phyloP scores from a whole-genome alignment of 495 filamentous ascomycete genomes.

The Astrocystis sublimbata region DNA sequence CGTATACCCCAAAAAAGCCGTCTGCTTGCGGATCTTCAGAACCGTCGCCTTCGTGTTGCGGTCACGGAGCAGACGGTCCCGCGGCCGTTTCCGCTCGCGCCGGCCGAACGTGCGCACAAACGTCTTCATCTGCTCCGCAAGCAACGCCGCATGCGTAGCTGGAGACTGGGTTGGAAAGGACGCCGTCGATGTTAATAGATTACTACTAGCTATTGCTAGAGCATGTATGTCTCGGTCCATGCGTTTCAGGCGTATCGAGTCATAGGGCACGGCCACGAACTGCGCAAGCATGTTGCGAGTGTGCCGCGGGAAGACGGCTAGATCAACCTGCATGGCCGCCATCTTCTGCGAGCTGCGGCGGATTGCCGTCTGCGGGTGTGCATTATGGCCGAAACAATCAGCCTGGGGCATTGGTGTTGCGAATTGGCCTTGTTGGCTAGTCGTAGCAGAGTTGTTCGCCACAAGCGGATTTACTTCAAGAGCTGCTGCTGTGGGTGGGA shows the following conservation, averaged over 20 bases:
- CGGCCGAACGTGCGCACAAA: conserved; percentile 41
- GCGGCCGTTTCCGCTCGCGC: conserved; percentile 68
- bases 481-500: background rate
- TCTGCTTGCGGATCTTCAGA: conserved; percentile 75
- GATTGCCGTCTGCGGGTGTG: conserved; percentile 2
- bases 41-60: conserved; percentile 59
- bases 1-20: conserved; percentile 88
- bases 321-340: conserved; percentile 33
- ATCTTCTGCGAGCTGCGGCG: conserved; percentile 25
- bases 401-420: background rate
- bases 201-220: conserved; percentile 2
- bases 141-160: conserved; percentile 20
- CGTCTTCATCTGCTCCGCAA: conserved; percentile 32
- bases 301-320: conserved; percentile 37
- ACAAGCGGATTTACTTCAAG: conserved; percentile 15
- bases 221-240: conserved; percentile 50
- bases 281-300: conserved; percentile 42
- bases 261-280: conserved; percentile 45
- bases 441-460: background rate
- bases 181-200: background rate
- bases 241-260: conserved; percentile 43
- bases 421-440: background rate
- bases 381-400: background rate
- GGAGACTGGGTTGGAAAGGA: background rate
- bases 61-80: conserved; percentile 81